Base-by-base conservation (phyloP, 2,329 filamentous ascomycete genomes). In the Xylaria multiplex region DNA sequence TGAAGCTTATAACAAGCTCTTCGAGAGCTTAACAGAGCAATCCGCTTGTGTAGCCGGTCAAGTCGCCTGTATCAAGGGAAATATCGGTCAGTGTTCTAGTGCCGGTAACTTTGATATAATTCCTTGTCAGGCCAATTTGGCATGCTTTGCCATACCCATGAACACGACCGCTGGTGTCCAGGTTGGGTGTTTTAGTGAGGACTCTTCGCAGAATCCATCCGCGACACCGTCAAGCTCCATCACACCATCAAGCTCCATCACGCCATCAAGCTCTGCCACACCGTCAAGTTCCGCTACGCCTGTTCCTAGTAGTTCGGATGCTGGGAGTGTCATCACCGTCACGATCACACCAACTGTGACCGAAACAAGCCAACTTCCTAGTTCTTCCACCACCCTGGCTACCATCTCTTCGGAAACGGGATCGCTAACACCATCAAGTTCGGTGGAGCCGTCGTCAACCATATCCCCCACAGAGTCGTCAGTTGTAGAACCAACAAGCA, bases 61-160 rank as follows among this genome's bases (percentile, higher is more conserved):
- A 64, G 79, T 81, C 2, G 86, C 86, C 4, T 89, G 87, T 60
- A 82, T 89, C 50, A 74, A 78, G 14, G 83, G 85, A 24, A 79
- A 82, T 56, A 71, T 84, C 4, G 85, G 79, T n/a, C 73, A 74
- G 14, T 90, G 87, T 71, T 75, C 76, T 32, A 62, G 69, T 24
- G 65, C 68, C 11, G 82, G 82, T 19, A 73, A 70, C 0, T 88
- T 84, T 70, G 71, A 75, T 3, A 79, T 87, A 19, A 72, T 70
- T 0, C 66, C 75, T 9, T 82, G 82, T 46, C 56, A 69, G 1
- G 77, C 76, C 9, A 74, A 75, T 52, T 63, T 74, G n/a, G 75
- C 77, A 54, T 89, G 87, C 75, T 84, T 82, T 55, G 87, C 85
- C 1, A 74, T 88, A 67, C 87, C 87, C 0, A 82, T 87, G 79